Evolutionary conservation across 2,329 filamentous ascomycete species (phyloP).

Genomic region (Podosphaera xanthii): DNA sequence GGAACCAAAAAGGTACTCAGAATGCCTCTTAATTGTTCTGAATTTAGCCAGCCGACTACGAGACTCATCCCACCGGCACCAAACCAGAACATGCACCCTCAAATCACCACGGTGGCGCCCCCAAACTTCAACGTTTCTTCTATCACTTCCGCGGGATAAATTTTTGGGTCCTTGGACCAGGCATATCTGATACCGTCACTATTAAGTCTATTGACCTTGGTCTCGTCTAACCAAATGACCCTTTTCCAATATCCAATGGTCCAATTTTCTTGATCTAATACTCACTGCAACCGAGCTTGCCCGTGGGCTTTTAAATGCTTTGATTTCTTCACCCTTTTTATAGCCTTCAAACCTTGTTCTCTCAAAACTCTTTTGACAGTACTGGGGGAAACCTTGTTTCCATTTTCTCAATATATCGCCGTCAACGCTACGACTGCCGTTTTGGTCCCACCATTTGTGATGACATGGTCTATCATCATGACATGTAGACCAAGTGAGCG

Average conservation of each 20-base stretch:
- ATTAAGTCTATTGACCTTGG: not conserved
- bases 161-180: not conserved
- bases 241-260: not conserved
- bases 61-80: not conserved
- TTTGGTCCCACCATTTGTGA: too few relatives aligned
- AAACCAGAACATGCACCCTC: not conserved
- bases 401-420: too few relatives aligned
- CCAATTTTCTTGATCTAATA: not conserved
- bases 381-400: too few relatives aligned
- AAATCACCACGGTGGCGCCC: too few relatives aligned
- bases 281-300: not conserved
- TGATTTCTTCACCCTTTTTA: too few relatives aligned
- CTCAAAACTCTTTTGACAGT: not conserved
- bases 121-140: not conserved
- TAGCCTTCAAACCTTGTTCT: not conserved
- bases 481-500: too few relatives aligned
- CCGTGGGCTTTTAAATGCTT: too few relatives aligned
- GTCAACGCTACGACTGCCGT: too few relatives aligned
- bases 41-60: not conserved
- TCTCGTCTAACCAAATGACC: not conserved
- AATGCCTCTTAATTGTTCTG: not conserved
- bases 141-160: not conserved
- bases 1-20: not conserved
- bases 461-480: too few relatives aligned
- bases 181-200: not conserved